A percentile compares a stretch with the other conserved stretches of the same genome.
phyloP scores from a whole-genome alignment of 2,329 filamentous ascomycete genomes.

The Calonectria crousiana region DNA sequence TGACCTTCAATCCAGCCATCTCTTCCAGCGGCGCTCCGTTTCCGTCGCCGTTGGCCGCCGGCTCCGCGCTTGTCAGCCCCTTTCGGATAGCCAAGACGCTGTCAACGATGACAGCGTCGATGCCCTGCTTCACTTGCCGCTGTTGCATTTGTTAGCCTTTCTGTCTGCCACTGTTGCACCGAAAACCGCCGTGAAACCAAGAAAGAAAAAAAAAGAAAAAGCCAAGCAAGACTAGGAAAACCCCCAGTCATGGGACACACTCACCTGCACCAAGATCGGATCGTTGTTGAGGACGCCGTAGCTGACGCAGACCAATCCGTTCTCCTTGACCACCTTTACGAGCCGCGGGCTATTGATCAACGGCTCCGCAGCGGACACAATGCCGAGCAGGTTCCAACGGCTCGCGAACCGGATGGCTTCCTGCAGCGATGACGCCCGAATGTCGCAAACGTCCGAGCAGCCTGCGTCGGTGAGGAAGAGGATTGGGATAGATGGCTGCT shows the following conservation, averaged over 20 bases:
- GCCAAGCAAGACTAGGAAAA: neutral
- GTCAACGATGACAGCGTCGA: constrained; percentile 98
- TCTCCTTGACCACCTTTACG: constrained; percentile 94
- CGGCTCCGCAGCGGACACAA: constrained; percentile 90
- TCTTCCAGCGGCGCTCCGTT: constrained; percentile 27
- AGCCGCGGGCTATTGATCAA: constrained; percentile 90
- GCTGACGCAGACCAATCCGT: constrained; percentile 91
- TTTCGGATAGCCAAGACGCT: constrained; percentile 93
- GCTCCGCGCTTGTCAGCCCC: constrained; percentile 72
- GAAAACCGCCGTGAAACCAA: neutral
- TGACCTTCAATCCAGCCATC: constrained; percentile 38
- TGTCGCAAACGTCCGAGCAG: constrained; percentile 83
- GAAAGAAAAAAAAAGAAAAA: neutral
- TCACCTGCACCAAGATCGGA: constrained; percentile 84
- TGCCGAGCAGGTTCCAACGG: constrained; percentile 93
- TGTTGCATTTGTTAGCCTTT: constrained; percentile 50
- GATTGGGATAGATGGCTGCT: constrained; percentile 96
- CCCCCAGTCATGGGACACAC: constrained; percentile 41
- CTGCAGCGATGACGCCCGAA: constrained; percentile 90
- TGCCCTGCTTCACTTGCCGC: constrained; percentile 93
- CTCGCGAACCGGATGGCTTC: constrained; percentile 96
- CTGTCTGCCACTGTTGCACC: neutral
- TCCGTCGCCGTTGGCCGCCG: constrained; percentile 30
- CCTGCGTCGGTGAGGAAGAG: constrained; percentile 95
- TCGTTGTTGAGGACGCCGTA: constrained; percentile 96